Evolutionary conservation across 1,284 basidiomycete genomes (phyloP).

Genomic region (Ganoderma boninense): DNA sequence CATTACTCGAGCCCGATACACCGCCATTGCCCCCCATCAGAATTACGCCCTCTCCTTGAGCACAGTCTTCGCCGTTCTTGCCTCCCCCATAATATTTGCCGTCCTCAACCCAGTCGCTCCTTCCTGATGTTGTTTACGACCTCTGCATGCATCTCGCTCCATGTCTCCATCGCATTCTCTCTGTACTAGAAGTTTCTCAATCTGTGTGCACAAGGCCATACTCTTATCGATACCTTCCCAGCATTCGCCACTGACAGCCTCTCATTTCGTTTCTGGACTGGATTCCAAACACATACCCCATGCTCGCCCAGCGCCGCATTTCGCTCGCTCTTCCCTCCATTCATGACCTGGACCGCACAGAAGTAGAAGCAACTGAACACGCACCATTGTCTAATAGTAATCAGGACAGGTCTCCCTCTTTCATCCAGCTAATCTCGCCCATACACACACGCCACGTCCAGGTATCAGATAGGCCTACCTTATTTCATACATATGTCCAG

Average conservation of each 20-base stretch:
- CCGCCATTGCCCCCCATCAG: constrained; percentile 42
- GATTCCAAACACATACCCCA: constrained; percentile 25
- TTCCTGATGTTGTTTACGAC: constrained; percentile 24
- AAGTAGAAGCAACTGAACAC: constrained; percentile 4
- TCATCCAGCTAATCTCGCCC: constrained; percentile 34
- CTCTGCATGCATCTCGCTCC: constrained; percentile 13
- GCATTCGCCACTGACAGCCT: constrained; percentile 1
- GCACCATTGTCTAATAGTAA: constrained; percentile 24
- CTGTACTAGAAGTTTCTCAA: constrained; percentile 22
- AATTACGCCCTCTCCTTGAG: constrained; percentile 45
- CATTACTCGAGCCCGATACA: constrained; percentile 30
- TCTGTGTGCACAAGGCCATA: not conserved
- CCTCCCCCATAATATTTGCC: constrained; percentile 36
- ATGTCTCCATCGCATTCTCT: constrained; percentile 21
- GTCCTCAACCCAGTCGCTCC: constrained; percentile 20
- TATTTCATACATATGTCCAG: constrained; percentile 32
- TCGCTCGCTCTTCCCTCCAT: constrained; percentile 12
- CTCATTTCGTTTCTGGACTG: constrained; percentile 21
- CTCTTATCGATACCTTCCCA: not conserved
- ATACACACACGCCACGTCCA: constrained; percentile 32
- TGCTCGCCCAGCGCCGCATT: constrained; percentile 21
- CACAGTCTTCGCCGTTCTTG: not conserved
- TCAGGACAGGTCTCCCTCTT: constrained; percentile 18
- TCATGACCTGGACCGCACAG: not conserved
- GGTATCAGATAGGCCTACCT: constrained; percentile 32